A percentile compares a stretch with the other conserved stretches of the same genome.
Evolutionary conservation across 2,329 filamentous ascomycete genomes (phyloP).

Genomic region (Xylariaceae sp.): DNA sequence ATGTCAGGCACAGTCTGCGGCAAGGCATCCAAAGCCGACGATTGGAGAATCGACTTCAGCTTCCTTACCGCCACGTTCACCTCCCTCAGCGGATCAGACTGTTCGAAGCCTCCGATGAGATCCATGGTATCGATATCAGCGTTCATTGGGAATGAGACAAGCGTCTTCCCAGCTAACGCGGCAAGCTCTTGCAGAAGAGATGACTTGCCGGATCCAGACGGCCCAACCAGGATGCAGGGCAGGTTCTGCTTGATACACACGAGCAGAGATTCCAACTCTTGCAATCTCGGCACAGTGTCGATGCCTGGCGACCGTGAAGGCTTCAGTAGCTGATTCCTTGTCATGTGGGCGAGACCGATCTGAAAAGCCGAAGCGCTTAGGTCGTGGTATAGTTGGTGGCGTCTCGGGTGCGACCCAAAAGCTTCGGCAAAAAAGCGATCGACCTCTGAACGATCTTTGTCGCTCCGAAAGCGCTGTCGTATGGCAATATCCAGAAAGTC

Average conservation of each 20-base stretch:
- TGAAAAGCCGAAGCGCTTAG: conserved; percentile 63
- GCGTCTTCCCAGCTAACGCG: conserved; percentile 65
- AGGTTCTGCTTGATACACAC: conserved; percentile 81
- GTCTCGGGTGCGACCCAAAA: conserved; percentile 49
- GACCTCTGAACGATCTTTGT: conserved; percentile 61
- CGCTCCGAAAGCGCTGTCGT: conserved; percentile 76
- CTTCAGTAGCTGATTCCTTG: conserved; percentile 52
- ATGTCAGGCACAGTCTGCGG: conserved; percentile 42
- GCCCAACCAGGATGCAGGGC: conserved; percentile 82
- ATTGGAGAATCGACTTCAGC: conserved; percentile 38
- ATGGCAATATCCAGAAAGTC: conserved; percentile 82
- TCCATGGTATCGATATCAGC: conserved; percentile 97
- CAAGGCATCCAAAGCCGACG: conserved; percentile 42
- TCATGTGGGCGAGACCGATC: conserved; percentile 69
- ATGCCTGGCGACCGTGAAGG: conserved; percentile 47
- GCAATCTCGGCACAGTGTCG: conserved; percentile 51
- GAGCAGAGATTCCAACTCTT: conserved; percentile 78
- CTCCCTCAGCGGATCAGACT: conserved; percentile 75
- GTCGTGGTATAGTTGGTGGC: conserved; percentile 66
- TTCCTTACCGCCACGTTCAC: conserved; percentile 53
- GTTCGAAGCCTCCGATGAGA: conserved; percentile 93
- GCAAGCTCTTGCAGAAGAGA: conserved; percentile 74
- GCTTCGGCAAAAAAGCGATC: conserved; percentile 59
- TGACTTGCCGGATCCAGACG: conserved; percentile 83
- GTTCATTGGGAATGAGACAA: conserved; percentile 84